These are phyloP conservation scores for Daldinia loculata DNA, from an alignment of 495 filamentous ascomycete genomes.

Conservation along the genomic window DNA sequence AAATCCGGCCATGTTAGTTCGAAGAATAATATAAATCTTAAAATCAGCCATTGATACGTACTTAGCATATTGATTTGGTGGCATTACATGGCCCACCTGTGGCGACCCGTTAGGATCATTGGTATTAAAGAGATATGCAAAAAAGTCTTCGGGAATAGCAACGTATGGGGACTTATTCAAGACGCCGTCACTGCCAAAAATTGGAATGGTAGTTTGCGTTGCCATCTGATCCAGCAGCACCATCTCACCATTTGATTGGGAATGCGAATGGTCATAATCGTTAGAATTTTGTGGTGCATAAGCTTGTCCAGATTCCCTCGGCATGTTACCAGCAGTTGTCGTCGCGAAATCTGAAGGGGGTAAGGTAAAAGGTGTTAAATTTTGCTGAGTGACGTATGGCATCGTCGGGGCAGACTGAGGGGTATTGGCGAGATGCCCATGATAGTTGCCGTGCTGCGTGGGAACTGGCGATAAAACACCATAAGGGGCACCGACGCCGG, in stretches of 20 bases:
- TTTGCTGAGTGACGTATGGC: conserved; percentile 60
- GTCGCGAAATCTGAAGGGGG: conserved; percentile 63
- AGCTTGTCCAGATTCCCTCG: conserved; percentile 43
- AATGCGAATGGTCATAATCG: conserved; percentile 57
- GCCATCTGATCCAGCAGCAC: conserved; percentile 72
- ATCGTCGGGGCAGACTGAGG: conserved; percentile 53
- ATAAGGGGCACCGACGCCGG: conserved; percentile 53
- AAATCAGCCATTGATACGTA: conserved; percentile 41
- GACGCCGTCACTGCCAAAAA: conserved; percentile 80
- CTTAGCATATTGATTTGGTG: conserved; percentile 58
- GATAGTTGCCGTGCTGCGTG: conserved; percentile 55
- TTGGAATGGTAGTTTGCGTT: conserved; percentile 75
- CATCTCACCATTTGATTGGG: conserved; percentile 60
- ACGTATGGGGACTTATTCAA: conserved; percentile 84
- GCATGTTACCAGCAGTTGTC: conserved; percentile 40
- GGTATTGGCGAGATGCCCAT: conserved; percentile 54
- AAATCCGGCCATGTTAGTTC: conserved; percentile 37
- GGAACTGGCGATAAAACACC: conserved; percentile 61
- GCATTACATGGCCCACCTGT: conserved; percentile 54
- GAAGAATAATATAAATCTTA: not conserved
- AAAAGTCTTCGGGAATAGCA: conserved; percentile 89
- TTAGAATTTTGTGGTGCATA: conserved; percentile 53
- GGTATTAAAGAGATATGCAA: conserved; percentile 89
- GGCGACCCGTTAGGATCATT: conserved; percentile 54
- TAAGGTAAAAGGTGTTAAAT: conserved; percentile 63